Base-by-base conservation (phyloP, 1,139 yeast species). In the Taphrina deformans region DNA sequence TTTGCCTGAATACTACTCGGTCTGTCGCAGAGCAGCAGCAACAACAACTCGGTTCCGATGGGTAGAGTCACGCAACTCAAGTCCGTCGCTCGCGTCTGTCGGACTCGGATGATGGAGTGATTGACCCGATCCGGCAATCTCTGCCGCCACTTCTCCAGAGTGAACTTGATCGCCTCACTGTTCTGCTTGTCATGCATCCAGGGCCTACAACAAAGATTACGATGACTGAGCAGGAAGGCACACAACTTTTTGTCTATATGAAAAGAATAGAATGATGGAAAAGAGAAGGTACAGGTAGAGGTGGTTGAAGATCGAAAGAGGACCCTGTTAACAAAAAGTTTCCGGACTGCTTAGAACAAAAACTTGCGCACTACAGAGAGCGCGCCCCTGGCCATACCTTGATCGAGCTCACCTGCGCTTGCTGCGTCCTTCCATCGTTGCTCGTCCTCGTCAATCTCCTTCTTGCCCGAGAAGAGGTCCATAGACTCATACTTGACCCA, bases 391-490 rank as follows among this genome's bases (percentile, higher is more conserved):
- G 63, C 63, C 24, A n/a, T 18, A 41, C 56, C 56, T 44, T 59
- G 63, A 18, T 59, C 41, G 12, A 59, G 50, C 38, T 48, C 46
- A 5, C 63, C 63, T 26, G 55, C 21, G 6, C 50, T 50, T 7
- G 33, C 63, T 27, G 46, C 50, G 31, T 59, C 63, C 51, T 59
- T 48, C 63, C 63, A 59, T 18, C 55, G 44, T n/a, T 26, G 55
- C 51, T 59, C 65, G 26, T 61, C 65, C 27, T 61, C 65, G 26
- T 61, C 65, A 44, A 53, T 45, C 48, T 61, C 65, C 53, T 53
- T 61, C 53, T 53, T 61, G 46, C 65, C 65, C 9, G 65, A 26
- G 46, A 52, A 52, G 23, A 61, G 18, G 40, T 61, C 65, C 38
- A 61, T 44, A 7, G 53, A 38, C 41, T 41, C 58, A n/a, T 40